A percentile compares a stretch with the other conserved stretches of the same genome.
Evolutionary conservation across 441 rosid genomes (phyloP).

Genomic region (Adansonia grandidieri): DNA sequence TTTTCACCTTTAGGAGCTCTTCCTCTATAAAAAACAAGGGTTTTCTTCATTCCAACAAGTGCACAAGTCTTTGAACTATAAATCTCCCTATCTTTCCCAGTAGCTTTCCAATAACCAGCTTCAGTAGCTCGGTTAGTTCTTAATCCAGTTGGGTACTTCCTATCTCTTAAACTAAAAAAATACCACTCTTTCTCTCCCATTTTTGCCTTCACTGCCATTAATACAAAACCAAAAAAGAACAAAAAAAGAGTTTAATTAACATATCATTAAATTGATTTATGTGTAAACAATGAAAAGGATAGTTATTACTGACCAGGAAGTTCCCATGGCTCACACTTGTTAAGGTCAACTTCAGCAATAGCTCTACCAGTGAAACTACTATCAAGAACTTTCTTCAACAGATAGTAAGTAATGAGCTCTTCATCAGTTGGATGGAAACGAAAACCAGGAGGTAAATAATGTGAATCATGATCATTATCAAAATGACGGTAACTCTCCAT

Average conservation of each 20-base stretch:
- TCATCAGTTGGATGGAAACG: conserved; percentile 93
- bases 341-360: conserved; percentile 85
- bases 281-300: background rate
- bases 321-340: conserved; percentile 97
- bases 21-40: conserved; percentile 83
- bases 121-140: conserved; percentile 91
- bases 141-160: conserved; percentile 89
- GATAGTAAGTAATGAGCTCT: conserved; percentile 86
- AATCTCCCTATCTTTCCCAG: conserved; percentile 89
- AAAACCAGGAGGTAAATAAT: conserved; percentile 81
- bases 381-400: conserved; percentile 82
- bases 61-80: conserved; percentile 77
- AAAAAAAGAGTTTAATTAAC: background rate
- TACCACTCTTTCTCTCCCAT: conserved; percentile 97
- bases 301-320: conserved; percentile 67
- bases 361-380: conserved; percentile 69
- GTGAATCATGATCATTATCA: conserved; percentile 53
- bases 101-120: conserved; percentile 96
- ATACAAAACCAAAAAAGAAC: background rate
- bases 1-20: conserved; percentile 93
- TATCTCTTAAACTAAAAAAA: conserved; percentile 76
- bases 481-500: conserved; percentile 56
- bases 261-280: background rate
- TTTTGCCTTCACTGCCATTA: conserved; percentile 69
- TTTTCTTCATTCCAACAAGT: conserved; percentile 90